Evolutionary conservation across 23 red algal genomes (phyloP).

Genomic region (Agarophyton chilense): DNA sequence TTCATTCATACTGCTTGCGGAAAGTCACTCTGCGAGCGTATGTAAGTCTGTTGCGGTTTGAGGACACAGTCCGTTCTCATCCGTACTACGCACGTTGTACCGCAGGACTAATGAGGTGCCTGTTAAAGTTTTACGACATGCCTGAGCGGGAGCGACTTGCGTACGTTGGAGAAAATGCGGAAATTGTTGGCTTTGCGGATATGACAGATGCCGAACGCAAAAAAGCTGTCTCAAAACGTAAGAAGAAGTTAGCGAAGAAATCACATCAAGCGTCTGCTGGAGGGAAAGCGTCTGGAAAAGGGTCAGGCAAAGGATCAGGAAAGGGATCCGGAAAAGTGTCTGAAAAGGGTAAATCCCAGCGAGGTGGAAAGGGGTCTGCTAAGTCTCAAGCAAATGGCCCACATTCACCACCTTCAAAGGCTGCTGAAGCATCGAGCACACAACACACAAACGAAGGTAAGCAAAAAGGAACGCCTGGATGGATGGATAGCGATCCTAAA

Average conservation of each 20-base stretch:
- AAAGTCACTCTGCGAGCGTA: conserved; percentile 87
- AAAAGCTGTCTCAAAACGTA: conserved; percentile 79
- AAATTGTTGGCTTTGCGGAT: conserved; percentile 47
- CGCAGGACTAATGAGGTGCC: conserved; percentile 46
- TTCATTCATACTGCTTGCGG: conserved; percentile 89
- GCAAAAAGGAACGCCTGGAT: conserved; percentile 55
- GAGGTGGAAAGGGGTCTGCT: background rate
- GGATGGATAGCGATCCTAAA: conserved; percentile 87
- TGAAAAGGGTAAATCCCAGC: conserved; percentile 32
- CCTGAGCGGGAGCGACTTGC: conserved; percentile 47
- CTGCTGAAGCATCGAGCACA: conserved; percentile 12
- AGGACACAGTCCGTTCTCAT: conserved; percentile 67
- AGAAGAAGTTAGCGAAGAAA: conserved; percentile 62
- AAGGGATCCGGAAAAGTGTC: conserved; percentile 16
- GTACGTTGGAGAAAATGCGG: conserved; percentile 32
- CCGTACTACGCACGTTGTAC: conserved; percentile 54
- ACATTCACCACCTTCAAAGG: background rate
- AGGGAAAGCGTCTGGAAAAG: background rate
- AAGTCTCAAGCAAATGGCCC: conserved; percentile 6
- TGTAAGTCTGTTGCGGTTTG: conserved; percentile 73
- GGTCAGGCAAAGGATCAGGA: conserved; percentile 35
- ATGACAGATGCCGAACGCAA: conserved; percentile 79
- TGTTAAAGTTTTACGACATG: conserved; percentile 54
- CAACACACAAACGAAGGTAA: conserved; percentile 29
- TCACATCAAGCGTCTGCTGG: conserved; percentile 3